Conservation (phyloP, 345 rosid species). For the Salix arbutifolia region DNA sequence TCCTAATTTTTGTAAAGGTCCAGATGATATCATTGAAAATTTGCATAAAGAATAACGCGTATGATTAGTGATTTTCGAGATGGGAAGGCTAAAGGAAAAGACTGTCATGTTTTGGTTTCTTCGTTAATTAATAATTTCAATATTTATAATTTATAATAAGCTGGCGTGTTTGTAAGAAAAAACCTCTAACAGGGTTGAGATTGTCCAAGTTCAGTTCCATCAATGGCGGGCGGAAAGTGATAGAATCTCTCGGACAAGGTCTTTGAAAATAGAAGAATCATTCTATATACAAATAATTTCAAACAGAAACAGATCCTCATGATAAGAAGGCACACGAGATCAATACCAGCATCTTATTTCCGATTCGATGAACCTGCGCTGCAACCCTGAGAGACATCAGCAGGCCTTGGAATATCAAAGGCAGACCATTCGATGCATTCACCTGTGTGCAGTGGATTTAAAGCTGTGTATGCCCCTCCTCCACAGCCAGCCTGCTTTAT, state of each 20-base stretch:
- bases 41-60: too few species aligned
- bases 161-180: too few species aligned
- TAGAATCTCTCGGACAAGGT: neutral
- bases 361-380: neutral
- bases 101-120: too few species aligned
- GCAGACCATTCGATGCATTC: neutral
- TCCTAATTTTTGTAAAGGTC: too few species aligned
- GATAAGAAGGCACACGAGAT: neutral
- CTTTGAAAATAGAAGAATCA: neutral
- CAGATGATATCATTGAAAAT: too few species aligned
- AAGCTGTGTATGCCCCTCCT: neutral
- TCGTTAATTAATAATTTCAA: too few species aligned
- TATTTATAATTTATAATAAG: too few species aligned
- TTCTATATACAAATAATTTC: neutral
- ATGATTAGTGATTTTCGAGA: too few species aligned
- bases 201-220: too few species aligned
- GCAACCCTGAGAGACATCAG: neutral
- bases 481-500: neutral
- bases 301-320: neutral
- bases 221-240: too few species aligned
- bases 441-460: neutral
- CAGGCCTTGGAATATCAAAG: neutral
- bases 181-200: too few species aligned
- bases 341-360: neutral
- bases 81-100: too few species aligned